Evolutionary conservation across 331 rosid species (phyloP), one percentile per base, ranked within the genome.

Genomic region (Phaseolus coccineus): DNA sequence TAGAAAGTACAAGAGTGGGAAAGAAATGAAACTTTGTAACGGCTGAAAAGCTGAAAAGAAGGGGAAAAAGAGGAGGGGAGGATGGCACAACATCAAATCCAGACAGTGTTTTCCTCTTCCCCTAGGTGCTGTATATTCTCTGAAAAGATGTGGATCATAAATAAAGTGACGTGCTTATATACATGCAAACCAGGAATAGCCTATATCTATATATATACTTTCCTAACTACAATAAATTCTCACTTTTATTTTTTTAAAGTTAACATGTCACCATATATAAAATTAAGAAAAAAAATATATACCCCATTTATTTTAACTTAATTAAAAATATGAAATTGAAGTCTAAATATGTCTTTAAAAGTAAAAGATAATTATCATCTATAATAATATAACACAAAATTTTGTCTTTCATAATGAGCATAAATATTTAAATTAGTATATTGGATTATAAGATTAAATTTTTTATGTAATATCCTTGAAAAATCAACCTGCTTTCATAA

Each of bases 21-120:
- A 80, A 86, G 83, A 77, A 75, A 86, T 25, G 78, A 70, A 77
- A 78, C 79, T 67, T 76, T 71, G 75, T 73, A 83, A 87, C 82
- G 84, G 85, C 78, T 81, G 78, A 81, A 40, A 61, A 64, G 78
- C 83, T 72, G 57, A 79, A 85, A 85, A 79, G 67, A 55, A 69
- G 77, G 37, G 69, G 7, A 33, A 33, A 69, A 75, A 71, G 73
- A 61, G 52, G 68, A 16, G 68, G 58, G 10, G 31, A 14, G 69
- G 48, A 59, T 84, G 77, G 77, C 75, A 84, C 59, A 59, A 61
- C 64, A 84, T 84, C 79, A 87, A 74, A 84, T 81, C 82, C 76
- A 40, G 84, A 63, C 86, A 81, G 74, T 59, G 81, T 74, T 78
- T 84, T 71, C n/a, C 48, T 77, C 83, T 77, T 57, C 65, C 65